These are phyloP conservation scores for Fraxinus albicans DNA, from an alignment of 305 asterid species.

Conservation along the genomic window DNA sequence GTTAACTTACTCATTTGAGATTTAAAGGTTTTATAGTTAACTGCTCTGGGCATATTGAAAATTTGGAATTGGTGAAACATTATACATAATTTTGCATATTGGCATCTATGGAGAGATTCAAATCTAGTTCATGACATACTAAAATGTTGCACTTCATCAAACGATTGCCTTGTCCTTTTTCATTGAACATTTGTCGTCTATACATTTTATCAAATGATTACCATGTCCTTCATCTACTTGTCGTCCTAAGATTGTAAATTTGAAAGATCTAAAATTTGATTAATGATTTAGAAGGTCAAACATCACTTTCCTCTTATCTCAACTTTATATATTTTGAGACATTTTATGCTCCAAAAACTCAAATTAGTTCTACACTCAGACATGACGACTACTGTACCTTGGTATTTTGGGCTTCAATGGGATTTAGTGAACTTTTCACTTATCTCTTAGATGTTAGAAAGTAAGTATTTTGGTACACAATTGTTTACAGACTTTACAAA, in stretches of 20 bases:
- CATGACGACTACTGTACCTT: background rate
- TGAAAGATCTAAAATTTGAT: background rate
- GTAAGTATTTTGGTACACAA: background rate
- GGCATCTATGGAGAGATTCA: background rate
- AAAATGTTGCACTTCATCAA: background rate
- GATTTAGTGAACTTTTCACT: background rate
- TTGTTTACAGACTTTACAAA: background rate
- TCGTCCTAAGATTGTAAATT: background rate
- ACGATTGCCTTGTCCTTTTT: background rate
- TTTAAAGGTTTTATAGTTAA: background rate
- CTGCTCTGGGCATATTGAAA: background rate
- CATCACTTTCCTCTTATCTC: background rate
- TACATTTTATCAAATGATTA: background rate
- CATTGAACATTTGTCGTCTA: background rate
- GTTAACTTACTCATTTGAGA: background rate
- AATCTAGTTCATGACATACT: background rate
- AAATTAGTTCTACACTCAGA: background rate
- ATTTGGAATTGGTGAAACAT: background rate
- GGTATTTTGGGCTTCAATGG: background rate
- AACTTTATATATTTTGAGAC: background rate
- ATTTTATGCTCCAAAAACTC: background rate
- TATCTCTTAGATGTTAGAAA: background rate
- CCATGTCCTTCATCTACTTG: background rate
- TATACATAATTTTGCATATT: background rate
- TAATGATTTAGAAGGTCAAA: background rate